phyloP scores from a whole-genome alignment of 306 rosid species.

The Vigna trinervia region DNA sequence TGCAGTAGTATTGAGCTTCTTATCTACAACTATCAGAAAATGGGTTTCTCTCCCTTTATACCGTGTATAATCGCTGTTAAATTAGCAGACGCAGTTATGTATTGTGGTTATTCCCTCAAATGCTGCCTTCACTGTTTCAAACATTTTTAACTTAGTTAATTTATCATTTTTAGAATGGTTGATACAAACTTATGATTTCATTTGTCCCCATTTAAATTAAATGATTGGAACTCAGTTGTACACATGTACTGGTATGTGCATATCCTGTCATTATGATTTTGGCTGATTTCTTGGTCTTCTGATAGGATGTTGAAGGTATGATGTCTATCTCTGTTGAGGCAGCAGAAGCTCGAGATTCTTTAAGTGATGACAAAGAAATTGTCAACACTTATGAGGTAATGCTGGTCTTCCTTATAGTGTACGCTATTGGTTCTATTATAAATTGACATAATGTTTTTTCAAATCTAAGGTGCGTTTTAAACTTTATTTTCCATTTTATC shows the following conservation, averaged over 20 bases:
- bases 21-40: slow-evolving; percentile 20
- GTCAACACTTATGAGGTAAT: slow-evolving; percentile 89
- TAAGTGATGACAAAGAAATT: slow-evolving; percentile 89
- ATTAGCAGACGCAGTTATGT: slow-evolving; percentile 31
- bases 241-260: slow-evolving; percentile 17
- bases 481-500: slow-evolving; percentile 24
- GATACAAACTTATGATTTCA: slow-evolving; percentile 20
- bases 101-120: slow-evolving; percentile 20
- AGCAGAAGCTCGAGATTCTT: slow-evolving; percentile 89
- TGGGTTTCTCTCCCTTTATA: slow-evolving; percentile 25
- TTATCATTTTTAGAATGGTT: slow-evolving; percentile 24
- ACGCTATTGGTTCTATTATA: slow-evolving; percentile 23
- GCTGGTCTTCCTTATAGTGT: slow-evolving; percentile 35
- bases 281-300: slow-evolving; percentile 51
- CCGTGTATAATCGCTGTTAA: slow-evolving; percentile 30
- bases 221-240: slow-evolving; percentile 19
- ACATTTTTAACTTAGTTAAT: slow-evolving; percentile 37
- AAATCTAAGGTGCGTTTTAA: slow-evolving; percentile 15
- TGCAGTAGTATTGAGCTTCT: slow-evolving; percentile 19
- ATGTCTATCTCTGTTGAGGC: slow-evolving; percentile 99
- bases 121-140: slow-evolving; percentile 33
- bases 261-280: slow-evolving; percentile 39
- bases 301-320: slow-evolving; percentile 98
- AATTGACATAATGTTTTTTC: slow-evolving; percentile 28
- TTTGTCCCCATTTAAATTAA: slow-evolving; percentile 37